These are phyloP conservation scores for Draba incana DNA, from an alignment of 345 rosid species.

Conservation along the genomic window DNA sequence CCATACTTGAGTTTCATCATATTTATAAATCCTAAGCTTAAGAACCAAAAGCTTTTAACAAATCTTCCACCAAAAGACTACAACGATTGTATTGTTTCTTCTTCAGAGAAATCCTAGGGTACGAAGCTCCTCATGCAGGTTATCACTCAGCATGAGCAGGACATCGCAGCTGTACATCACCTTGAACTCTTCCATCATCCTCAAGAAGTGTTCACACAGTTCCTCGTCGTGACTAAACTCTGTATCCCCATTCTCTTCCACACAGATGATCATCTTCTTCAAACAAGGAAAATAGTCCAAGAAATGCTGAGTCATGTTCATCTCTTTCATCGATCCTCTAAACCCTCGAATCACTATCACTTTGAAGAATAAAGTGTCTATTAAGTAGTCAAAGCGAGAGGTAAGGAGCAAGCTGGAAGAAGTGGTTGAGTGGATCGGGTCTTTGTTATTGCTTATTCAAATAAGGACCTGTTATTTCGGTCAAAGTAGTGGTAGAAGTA, in stretches of 20 bases:
- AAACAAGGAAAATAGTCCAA: conserved; percentile 29
- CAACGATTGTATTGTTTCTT: too few relatives aligned
- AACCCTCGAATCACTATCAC: conserved; percentile 17
- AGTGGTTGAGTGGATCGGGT: too few relatives aligned
- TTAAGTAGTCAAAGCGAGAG: too few relatives aligned
- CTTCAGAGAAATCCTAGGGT: background rate
- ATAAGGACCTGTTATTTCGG: too few relatives aligned
- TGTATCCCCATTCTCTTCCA: background rate
- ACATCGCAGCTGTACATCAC: conserved; percentile 19
- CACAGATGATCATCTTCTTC: conserved; percentile 22
- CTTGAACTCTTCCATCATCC: conserved; percentile 25
- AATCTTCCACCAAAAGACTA: too few relatives aligned
- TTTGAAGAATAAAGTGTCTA: too few relatives aligned
- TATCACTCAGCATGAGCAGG: background rate
- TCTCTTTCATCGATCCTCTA: conserved; percentile 28
- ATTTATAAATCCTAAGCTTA: too few relatives aligned
- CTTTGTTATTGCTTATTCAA: too few relatives aligned
- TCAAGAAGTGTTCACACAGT: background rate
- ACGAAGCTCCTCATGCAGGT: background rate
- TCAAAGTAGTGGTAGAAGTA: too few relatives aligned
- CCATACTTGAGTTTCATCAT: too few relatives aligned
- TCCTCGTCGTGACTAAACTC: background rate
- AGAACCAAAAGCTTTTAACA: too few relatives aligned
- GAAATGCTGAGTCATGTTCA: conserved; percentile 29
- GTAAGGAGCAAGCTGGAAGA: too few relatives aligned